phyloP scores from a whole-genome alignment of 192 early-diverging fungal genomes.

The Linnemannia schmuckeri region DNA sequence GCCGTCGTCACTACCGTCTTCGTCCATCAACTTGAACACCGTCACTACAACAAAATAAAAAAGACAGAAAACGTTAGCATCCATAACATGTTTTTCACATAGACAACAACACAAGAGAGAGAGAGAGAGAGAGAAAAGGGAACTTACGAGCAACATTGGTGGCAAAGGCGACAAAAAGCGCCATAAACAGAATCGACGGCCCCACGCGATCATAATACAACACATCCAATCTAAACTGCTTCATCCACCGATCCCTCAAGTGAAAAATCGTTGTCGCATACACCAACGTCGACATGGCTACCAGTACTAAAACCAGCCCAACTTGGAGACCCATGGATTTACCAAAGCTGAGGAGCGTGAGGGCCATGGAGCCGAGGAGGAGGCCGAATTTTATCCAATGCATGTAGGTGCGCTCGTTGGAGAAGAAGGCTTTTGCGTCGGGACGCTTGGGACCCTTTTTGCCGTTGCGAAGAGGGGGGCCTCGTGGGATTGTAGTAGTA shows the following conservation, averaged over 20 bases:
- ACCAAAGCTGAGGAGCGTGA: conserved; percentile 79
- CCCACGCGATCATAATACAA: conserved; percentile 36
- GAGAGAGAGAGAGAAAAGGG: not conserved
- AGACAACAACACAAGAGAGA: not conserved
- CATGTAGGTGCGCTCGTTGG: conserved; percentile 92
- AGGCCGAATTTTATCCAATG: conserved; percentile 83
- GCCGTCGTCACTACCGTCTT: conserved; percentile 11
- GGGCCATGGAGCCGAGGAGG: conserved; percentile 72
- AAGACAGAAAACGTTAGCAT: conserved; percentile 2
- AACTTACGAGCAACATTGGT: conserved; percentile 46
- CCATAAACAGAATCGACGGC: conserved; percentile 31
- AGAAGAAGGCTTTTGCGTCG: conserved; percentile 86
- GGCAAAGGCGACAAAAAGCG: conserved; percentile 37
- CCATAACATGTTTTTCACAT: not conserved
- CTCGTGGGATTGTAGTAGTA: not conserved
- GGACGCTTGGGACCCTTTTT: conserved; percentile 18
- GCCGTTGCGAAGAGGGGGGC: not conserved
- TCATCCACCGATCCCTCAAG: conserved; percentile 41
- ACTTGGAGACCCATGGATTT: conserved; percentile 13
- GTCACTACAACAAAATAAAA: conserved; percentile 10
- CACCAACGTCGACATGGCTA: conserved; percentile 32
- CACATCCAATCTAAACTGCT: conserved; percentile 26
- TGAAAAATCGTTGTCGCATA: conserved; percentile 43
- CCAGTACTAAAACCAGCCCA: conserved; percentile 31
- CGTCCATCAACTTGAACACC: conserved; percentile 12